A percentile compares a stretch with the other conserved stretches of the same genome.
These are phyloP conservation scores for Malus sieversii DNA, from an alignment of 306 rosid genomes.

Conservation along the genomic window DNA sequence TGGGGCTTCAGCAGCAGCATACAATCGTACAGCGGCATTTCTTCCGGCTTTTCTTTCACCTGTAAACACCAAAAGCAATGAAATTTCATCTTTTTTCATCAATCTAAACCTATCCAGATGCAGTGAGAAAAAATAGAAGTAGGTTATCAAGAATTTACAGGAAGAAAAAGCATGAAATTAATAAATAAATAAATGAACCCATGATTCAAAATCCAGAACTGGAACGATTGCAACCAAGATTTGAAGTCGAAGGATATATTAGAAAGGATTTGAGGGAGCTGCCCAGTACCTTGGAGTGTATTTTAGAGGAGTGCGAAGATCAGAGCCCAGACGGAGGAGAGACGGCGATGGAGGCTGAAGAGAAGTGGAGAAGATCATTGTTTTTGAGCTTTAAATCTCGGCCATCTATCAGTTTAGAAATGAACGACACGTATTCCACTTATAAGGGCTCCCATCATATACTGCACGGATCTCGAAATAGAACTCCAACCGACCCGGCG, in stretches of 20 bases:
- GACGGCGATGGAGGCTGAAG: not conserved
- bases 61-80: not conserved
- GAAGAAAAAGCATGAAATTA: not conserved
- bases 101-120: not conserved
- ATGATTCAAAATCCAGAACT: not conserved
- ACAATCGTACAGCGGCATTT: slow-evolving; percentile 79
- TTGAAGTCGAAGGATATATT: not conserved
- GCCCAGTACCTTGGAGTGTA: not conserved
- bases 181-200: not conserved
- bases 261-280: not conserved
- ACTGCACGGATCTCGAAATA: too few relatives aligned
- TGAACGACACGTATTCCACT: not conserved
- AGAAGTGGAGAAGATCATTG: not conserved
- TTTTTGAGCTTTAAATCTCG: not conserved
- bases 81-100: not conserved
- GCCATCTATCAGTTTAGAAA: not conserved
- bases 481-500: too few relatives aligned
- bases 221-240: not conserved
- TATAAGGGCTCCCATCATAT: not conserved
- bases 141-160: not conserved
- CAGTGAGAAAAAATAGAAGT: not conserved
- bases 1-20: slow-evolving; percentile 74
- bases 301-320: not conserved
- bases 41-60: slow-evolving; percentile 3
- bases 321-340: not conserved